Evolutionary conservation across 1,284 basidiomycete genomes (phyloP), one percentile per base, ranked within the genome.

Genomic region (Gastroboletus turbinatus): DNA sequence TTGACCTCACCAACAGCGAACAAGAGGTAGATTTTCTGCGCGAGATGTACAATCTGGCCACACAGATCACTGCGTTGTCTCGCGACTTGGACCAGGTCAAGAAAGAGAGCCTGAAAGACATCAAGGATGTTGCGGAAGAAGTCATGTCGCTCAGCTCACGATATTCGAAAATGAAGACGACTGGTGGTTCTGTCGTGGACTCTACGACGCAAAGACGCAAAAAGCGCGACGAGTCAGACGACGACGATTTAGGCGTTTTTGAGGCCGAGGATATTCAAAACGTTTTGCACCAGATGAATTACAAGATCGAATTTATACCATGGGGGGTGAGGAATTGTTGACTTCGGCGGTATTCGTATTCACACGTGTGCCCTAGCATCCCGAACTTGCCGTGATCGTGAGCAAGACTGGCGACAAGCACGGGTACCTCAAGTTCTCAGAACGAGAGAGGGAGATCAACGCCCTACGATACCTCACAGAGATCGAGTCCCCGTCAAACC

Each of bases 281-380:
- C 2, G 11, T 63, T 13, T 32, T 56, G 42, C 6, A 1, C 0
- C 9, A 46, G 32, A 63, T 56, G 50, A 17, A 52, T 39, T 58
- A 61, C 33, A 19, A 50, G 40, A 50, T 63, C 1, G 23, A 36
- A 30, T 60, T 38, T 44, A 44, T 56, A 2, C 39, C 16, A 13
- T 45, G 0, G 0, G 40, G 50, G 33, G 60, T 62, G 16, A 5
- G 36, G 42, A 29, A 3, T 9, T 10, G 16, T 14, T 14, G 4
- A 39, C 3, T 7, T 35, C 14, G 10, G 4, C 6, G 4, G n/a
- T 21, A 21, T 21, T 29, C 5, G 0, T 0, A 30, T 25, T 50
- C 23, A 58, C 7, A 7, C 9, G 10, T 11, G 7, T 30, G 17
- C 21, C 45, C 14, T n/a, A 50, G 48, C 36, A 30, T 29, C 48